phyloP scores from a whole-genome alignment of 306 rosid genomes.

The Rosa persica region DNA sequence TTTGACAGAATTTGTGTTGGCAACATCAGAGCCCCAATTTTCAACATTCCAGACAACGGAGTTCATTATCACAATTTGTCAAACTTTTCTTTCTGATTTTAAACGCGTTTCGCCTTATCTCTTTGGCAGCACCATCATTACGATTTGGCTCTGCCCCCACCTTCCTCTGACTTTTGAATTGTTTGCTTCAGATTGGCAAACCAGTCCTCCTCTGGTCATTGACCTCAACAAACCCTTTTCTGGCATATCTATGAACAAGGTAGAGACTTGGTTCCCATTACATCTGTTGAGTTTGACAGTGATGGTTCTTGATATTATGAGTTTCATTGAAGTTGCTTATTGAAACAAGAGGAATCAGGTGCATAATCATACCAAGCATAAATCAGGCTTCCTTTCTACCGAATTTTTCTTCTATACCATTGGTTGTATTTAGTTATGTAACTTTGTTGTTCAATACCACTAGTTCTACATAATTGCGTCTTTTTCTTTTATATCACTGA shows the following conservation, averaged over 20 bases:
- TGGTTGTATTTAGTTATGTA: background rate
- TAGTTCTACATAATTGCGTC: background rate
- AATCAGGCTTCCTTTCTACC: no score
- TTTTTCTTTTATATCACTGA: background rate
- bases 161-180: slow-evolving; percentile 5
- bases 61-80: background rate
- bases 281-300: background rate
- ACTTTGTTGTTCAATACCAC: background rate
- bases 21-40: slow-evolving; percentile 10
- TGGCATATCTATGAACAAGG: background rate
- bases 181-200: background rate
- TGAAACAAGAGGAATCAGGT: background rate
- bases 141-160: slow-evolving; percentile 8
- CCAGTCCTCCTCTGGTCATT: background rate
- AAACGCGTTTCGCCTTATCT: slow-evolving; percentile 24
- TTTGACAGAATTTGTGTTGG: slow-evolving; percentile 2
- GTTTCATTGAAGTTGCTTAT: background rate
- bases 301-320: background rate
- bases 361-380: background rate
- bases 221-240: slow-evolving; percentile 5
- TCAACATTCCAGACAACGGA: background rate
- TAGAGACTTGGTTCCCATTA: background rate
- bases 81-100: background rate
- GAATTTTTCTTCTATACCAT: background rate
- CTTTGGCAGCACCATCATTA: background rate